Evolutionary conservation across 2,329 filamentous ascomycete genomes (phyloP).

Genomic region (Bimuria novae-zelandiae): DNA sequence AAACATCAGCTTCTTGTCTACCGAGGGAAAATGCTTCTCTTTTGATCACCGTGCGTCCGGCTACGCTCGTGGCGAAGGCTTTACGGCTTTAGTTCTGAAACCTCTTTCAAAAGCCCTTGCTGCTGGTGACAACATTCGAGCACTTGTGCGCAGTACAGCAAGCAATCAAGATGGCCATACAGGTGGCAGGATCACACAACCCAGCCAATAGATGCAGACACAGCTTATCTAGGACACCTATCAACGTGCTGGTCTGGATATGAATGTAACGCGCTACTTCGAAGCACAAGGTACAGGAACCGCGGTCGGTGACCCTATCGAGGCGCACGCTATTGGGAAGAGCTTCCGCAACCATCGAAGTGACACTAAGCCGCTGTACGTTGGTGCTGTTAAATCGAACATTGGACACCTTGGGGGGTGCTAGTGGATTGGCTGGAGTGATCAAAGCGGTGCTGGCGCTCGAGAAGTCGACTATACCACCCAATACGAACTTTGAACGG

Average conservation of each 20-base stretch:
- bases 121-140: conserved; percentile 56
- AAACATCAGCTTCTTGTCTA: conserved; percentile 19
- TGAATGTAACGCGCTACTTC: too few species aligned
- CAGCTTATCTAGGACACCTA: too few species aligned
- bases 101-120: conserved; percentile 58
- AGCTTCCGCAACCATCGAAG: too few species aligned
- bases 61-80: conserved; percentile 27
- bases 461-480: conserved; percentile 41
- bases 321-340: conserved; percentile 15
- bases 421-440: conserved; percentile 26
- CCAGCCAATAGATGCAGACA: too few species aligned
- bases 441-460: conserved; percentile 30
- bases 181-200: too few species aligned
- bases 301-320: conserved; percentile 45
- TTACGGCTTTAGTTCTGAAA: conserved; percentile 50
- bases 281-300: conserved; percentile 56
- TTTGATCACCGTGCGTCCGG: conserved; percentile 28
- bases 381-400: conserved; percentile 22
- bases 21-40: conserved; percentile 15
- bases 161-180: conserved; percentile 4
- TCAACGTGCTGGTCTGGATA: too few species aligned
- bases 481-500: conserved; percentile 36
- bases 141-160: conserved; percentile 20
- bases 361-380: too few species aligned
- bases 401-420: conserved; percentile 28